A percentile compares a stretch with the other conserved stretches of the same genome.
These are phyloP conservation scores for Lithospermum erythrorhizon DNA, from an alignment of 257 asterid genomes.

Conservation along the genomic window DNA sequence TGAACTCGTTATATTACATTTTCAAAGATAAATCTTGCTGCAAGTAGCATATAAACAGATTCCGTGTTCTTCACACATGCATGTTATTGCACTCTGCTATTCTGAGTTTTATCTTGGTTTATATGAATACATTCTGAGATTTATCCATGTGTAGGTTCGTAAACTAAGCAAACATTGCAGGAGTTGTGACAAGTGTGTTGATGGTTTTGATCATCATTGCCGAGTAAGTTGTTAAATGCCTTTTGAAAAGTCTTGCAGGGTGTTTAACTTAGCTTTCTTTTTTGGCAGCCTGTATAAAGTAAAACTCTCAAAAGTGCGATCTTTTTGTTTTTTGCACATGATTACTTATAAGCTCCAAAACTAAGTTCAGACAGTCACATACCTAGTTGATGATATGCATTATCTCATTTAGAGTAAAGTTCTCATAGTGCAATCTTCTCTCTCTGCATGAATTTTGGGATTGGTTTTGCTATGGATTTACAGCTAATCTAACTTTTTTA, in stretches of 20 bases:
- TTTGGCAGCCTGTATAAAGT: neutral
- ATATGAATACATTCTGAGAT: too few relatives aligned
- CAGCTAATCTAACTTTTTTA: constrained; percentile 4
- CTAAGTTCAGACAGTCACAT: too few relatives aligned
- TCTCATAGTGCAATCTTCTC: too few relatives aligned
- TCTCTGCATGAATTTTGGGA: constrained; percentile 26
- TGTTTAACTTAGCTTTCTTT: neutral
- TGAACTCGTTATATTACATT: neutral
- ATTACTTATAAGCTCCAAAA: neutral
- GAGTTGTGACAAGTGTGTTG: constrained; percentile 99
- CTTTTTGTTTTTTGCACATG: neutral
- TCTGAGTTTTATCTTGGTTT: too few relatives aligned
- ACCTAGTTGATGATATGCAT: too few relatives aligned
- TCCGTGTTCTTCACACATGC: neutral
- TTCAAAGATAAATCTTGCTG: neutral
- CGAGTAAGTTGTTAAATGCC: constrained; percentile 46
- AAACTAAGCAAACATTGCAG: constrained; percentile 94
- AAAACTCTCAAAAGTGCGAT: neutral
- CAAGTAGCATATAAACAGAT: neutral
- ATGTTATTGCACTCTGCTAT: neutral
- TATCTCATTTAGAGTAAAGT: neutral
- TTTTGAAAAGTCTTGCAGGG: neutral
- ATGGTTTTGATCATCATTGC: constrained; percentile 98
- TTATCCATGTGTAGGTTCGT: constrained; percentile 44
- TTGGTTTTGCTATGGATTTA: constrained; percentile 25